These are phyloP conservation scores for Huntiella decipiens DNA, from an alignment of 2,329 filamentous ascomycete genomes.

Conservation along the genomic window DNA sequence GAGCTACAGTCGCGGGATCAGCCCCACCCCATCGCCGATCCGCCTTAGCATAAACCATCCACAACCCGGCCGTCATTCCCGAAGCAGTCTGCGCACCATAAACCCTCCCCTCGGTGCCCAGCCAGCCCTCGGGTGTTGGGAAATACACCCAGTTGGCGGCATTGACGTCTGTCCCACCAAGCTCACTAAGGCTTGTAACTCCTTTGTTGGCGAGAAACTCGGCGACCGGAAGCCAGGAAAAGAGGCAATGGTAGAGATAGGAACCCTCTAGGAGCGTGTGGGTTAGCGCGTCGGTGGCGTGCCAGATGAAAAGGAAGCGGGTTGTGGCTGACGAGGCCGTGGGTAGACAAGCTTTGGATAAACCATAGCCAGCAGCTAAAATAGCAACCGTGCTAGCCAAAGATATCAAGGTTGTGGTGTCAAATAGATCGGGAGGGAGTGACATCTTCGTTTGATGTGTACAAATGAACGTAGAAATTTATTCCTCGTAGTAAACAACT, in stretches of 20 bases:
- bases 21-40: slow-evolving; percentile 45
- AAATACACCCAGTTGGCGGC: slow-evolving; percentile 17
- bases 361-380: slow-evolving; percentile 13
- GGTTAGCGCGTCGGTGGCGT: slow-evolving; percentile 78
- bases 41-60: slow-evolving; percentile 51
- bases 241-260: slow-evolving; percentile 90
- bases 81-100: slow-evolving; percentile 37
- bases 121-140: slow-evolving; percentile 32
- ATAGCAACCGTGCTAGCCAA: slow-evolving; percentile 36
- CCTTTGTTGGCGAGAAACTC: slow-evolving; percentile 10
- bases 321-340: slow-evolving; percentile 32
- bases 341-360: slow-evolving; percentile 24
- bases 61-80: slow-evolving; percentile 34
- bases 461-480: too few species aligned
- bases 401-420: slow-evolving; percentile 39
- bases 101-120: slow-evolving; percentile 28
- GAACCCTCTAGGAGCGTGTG: slow-evolving; percentile 82
- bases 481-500: too few species aligned
- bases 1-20: slow-evolving; percentile 42
- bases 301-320: slow-evolving; percentile 82
- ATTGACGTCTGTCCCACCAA: slow-evolving; percentile 11
- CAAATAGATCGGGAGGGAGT: slow-evolving; percentile 37
- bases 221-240: slow-evolving; percentile 28
- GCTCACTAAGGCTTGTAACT: slow-evolving; percentile 1
- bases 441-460: not conserved